Percentiles rank a stretch among this genome's conserved stretches.
phyloP scores from a whole-genome alignment of 805 yeast species.

The Pachysolen tannophilus region DNA sequence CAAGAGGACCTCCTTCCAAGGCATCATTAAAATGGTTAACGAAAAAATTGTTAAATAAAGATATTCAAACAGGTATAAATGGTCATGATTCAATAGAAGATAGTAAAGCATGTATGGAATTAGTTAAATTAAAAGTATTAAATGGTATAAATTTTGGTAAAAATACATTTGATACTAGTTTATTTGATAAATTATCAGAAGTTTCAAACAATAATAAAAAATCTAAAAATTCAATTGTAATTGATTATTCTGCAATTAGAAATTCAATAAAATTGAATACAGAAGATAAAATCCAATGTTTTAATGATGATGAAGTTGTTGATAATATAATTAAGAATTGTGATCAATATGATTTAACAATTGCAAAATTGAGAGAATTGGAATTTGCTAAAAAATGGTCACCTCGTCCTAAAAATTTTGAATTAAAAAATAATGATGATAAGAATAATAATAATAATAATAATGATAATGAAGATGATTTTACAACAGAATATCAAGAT shows the following conservation, averaged over 20 bases:
- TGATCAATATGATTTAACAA: constrained; percentile 36
- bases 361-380: constrained; percentile 51
- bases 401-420: constrained; percentile 11
- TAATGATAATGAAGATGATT: constrained; percentile 11
- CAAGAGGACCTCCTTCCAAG: constrained; percentile 74
- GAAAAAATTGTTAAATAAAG: constrained; percentile 39
- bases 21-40: constrained; percentile 75
- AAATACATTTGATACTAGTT: constrained; percentile 30
- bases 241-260: constrained; percentile 14
- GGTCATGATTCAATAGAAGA: constrained; percentile 92
- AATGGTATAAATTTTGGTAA: constrained; percentile 65
- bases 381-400: constrained; percentile 33
- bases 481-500: constrained; percentile 17
- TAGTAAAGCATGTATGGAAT: constrained; percentile 69
- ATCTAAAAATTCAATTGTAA: constrained; percentile 19
- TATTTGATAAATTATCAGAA: constrained; percentile 29
- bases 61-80: constrained; percentile 55
- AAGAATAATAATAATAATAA: constrained; percentile 15
- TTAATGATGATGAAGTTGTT: constrained; percentile 54
- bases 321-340: constrained; percentile 29
- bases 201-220: constrained; percentile 16
- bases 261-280: constrained; percentile 8
- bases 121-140: constrained; percentile 59
- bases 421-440: constrained; percentile 1
- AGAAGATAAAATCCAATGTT: constrained; percentile 33